Conservation (phyloP, 306 rosid genomes). For the Vigna unguiculata region DNA sequence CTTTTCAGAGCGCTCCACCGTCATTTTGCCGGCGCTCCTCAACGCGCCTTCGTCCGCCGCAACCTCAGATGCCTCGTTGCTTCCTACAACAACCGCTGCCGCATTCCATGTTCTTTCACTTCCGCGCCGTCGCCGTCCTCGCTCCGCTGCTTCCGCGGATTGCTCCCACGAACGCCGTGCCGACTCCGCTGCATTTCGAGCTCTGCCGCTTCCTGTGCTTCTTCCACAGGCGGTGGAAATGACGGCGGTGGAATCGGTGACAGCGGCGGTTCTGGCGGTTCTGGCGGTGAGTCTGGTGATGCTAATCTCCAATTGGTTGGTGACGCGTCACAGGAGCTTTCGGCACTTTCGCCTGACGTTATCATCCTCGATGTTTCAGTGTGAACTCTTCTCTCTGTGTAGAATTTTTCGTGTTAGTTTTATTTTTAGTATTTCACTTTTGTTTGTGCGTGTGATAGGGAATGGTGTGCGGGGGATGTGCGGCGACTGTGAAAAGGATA, state of each 20-base stretch:
- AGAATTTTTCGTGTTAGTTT: neutral
- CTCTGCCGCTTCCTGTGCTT: conserved; percentile 65
- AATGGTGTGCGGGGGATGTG: conserved; percentile 89
- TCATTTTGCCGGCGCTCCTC: conserved; percentile 48
- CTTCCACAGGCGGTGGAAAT: conserved; percentile 61
- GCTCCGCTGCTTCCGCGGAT: conserved; percentile 42
- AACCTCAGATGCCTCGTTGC: conserved; percentile 43
- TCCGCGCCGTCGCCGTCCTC: conserved; percentile 41
- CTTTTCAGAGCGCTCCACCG: conserved; percentile 65
- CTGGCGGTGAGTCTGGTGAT: conserved; percentile 65
- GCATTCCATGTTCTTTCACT: conserved; percentile 32
- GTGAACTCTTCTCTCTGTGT: conserved; percentile 36
- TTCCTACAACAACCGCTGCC: conserved; percentile 37
- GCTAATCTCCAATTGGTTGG: conserved; percentile 58
- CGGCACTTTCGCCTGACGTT: conserved; percentile 63
- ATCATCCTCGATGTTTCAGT: conserved; percentile 92
- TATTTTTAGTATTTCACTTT: neutral
- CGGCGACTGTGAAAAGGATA: conserved; percentile 87
- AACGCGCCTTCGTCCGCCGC: conserved; percentile 50
- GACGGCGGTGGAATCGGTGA: conserved; percentile 63
- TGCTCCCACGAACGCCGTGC: conserved; percentile 44
- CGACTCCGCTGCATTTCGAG: conserved; percentile 62
- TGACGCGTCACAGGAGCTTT: conserved; percentile 62
- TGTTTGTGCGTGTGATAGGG: conserved; percentile 51
- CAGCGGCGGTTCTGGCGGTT: conserved; percentile 52